Percentiles rank a stretch among this genome's conserved stretches.
phyloP scores from a whole-genome alignment of 805 yeast genomes.

The Lachancea meyersii region DNA sequence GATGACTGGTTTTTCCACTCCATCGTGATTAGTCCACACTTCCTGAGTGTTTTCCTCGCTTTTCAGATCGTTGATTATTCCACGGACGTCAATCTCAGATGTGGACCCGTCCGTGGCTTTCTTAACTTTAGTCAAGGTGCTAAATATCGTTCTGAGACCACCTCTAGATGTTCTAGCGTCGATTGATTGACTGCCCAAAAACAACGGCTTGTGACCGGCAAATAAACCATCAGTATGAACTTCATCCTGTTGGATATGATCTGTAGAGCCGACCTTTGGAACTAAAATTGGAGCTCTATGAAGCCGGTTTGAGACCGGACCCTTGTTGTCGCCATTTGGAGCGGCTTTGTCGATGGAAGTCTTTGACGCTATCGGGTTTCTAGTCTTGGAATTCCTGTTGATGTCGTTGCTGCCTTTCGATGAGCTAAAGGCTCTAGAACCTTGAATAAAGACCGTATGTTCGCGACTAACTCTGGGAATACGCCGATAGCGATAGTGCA shows the following conservation, averaged over 20 bases:
- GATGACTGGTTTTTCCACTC: slow-evolving; percentile 25
- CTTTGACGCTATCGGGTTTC: too few species aligned
- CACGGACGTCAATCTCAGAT: slow-evolving; percentile 16
- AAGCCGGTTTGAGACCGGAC: not conserved
- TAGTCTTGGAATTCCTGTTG: not conserved
- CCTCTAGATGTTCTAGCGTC: slow-evolving; percentile 8
- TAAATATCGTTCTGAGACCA: slow-evolving; percentile 18
- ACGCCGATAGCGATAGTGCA: not conserved
- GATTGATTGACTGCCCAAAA: slow-evolving; percentile 34
- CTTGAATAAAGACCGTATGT: not conserved
- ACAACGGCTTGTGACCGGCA: slow-evolving; percentile 43
- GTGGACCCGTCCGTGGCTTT: slow-evolving; percentile 11
- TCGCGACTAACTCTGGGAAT: not conserved
- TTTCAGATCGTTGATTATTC: slow-evolving; percentile 18
- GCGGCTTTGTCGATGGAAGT: too few species aligned
- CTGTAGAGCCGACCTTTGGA: slow-evolving; percentile 29
- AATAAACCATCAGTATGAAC: slow-evolving; percentile 37
- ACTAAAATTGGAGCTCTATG: slow-evolving; percentile 10
- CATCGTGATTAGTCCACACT: slow-evolving; percentile 4
- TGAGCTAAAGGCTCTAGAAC: not conserved
- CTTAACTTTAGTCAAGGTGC: slow-evolving; percentile 19
- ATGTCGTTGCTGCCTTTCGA: not conserved
- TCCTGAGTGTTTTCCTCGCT: slow-evolving; percentile 9
- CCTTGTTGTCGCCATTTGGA: too few species aligned
- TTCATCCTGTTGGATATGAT: slow-evolving; percentile 24